A percentile compares a stretch with the other conserved stretches of the same genome.
Conservation (phyloP, 179 eudicot genomes). For the Carnegiea gigantea region DNA sequence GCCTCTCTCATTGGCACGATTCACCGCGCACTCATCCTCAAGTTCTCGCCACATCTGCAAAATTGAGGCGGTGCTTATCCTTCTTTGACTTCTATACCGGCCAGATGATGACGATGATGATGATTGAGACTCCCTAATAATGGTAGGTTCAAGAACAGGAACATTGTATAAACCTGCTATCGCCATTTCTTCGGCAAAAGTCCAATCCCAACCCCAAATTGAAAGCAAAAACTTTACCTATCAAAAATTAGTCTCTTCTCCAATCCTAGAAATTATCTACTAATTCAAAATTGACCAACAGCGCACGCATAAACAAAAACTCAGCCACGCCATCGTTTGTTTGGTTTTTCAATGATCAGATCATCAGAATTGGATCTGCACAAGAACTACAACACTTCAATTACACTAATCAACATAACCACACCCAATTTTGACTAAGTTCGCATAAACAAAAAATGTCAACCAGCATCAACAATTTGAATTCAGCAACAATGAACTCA, state of each 20-base stretch:
- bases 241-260: conserved; percentile 15
- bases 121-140: conserved; percentile 54
- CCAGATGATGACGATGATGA: conserved; percentile 50
- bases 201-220: conserved; percentile 2
- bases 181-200: conserved; percentile 55
- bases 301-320: conserved; percentile 19
- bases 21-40: conserved; percentile 63
- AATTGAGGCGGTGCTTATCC: conserved; percentile 56
- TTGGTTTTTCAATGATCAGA: conserved; percentile 6
- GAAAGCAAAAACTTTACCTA: conserved; percentile 10
- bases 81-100: conserved; percentile 38
- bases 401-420: not conserved
- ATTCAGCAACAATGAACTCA: not conserved
- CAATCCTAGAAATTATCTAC: not conserved
- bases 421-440: not conserved
- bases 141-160: conserved; percentile 47
- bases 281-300: conserved; percentile 11
- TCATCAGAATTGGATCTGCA: conserved; percentile 16
- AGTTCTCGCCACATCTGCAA: conserved; percentile 87
- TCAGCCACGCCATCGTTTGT: conserved; percentile 17
- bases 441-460: not conserved
- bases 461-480: not conserved
- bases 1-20: conserved; percentile 34
- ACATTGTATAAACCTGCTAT: conserved; percentile 59
- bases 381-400: not conserved